A percentile compares a stretch with the other conserved stretches of the same genome.
These are phyloP conservation scores for Boletales sp. DNA, from an alignment of 768 basidiomycete genomes.

Conservation along the genomic window DNA sequence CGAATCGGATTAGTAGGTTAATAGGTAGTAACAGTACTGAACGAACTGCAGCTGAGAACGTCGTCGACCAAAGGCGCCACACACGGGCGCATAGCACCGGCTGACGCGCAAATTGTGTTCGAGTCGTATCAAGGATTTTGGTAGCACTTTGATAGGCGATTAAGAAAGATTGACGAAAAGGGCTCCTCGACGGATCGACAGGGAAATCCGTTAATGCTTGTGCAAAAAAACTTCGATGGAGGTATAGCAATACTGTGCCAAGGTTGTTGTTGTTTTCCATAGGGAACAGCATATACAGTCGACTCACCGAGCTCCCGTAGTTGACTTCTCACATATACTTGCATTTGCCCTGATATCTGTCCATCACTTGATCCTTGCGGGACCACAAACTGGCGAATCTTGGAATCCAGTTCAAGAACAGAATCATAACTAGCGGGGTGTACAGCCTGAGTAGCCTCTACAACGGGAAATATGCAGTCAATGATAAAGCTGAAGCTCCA, in stretches of 20 bases:
- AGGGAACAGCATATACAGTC: background rate
- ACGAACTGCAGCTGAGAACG: conserved; percentile 53
- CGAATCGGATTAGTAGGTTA: background rate
- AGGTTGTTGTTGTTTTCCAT: background rate
- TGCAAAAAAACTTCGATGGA: conserved; percentile 57
- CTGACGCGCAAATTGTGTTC: conserved; percentile 39
- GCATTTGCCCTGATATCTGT: conserved; percentile 40
- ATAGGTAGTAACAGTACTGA: background rate
- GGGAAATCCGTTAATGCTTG: conserved; percentile 50
- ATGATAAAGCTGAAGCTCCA: conserved; percentile 43
- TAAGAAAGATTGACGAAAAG: conserved; percentile 48
- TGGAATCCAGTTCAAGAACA: conserved; percentile 48
- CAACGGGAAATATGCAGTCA: conserved; percentile 43
- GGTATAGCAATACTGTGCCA: conserved; percentile 45
- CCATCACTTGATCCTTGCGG: conserved; percentile 20
- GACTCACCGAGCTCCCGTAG: conserved; percentile 44
- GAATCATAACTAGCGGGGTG: conserved; percentile 45
- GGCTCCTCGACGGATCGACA: conserved; percentile 43
- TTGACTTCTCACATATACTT: conserved; percentile 38
- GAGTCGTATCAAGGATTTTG: conserved; percentile 40
- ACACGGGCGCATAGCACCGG: conserved; percentile 48
- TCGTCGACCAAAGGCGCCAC: conserved; percentile 58
- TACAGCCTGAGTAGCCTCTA: conserved; percentile 37
- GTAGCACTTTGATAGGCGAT: conserved; percentile 52
- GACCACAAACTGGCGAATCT: conserved; percentile 39